Evolutionary conservation across 176 grass and related monocot species (phyloP).

Genomic region (Oryza australiensis): DNA sequence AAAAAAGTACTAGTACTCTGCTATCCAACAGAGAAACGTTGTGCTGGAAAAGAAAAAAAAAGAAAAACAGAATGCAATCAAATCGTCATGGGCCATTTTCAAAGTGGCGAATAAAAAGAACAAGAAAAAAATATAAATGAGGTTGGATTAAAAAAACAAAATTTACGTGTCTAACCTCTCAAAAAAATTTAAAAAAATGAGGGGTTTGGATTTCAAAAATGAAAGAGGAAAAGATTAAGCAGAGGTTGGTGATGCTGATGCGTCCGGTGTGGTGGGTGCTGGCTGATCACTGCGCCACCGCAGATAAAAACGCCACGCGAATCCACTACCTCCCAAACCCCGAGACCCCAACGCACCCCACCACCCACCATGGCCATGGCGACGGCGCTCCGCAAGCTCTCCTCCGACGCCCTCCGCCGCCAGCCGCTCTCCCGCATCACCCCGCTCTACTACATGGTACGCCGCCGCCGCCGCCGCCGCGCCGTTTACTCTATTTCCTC

Average conservation of each 20-base stretch:
- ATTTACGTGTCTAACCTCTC: not conserved
- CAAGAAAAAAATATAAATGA: not conserved
- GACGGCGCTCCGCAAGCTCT: constrained; percentile 72
- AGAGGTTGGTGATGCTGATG: constrained; percentile 1
- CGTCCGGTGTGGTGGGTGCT: constrained; percentile 30
- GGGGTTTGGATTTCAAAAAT: too few species aligned
- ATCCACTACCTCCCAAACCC: constrained; percentile 39
- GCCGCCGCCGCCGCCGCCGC: too few species aligned
- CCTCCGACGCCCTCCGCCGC: constrained; percentile 42
- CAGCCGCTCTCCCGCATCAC: constrained; percentile 54
- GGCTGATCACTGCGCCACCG: constrained; percentile 17
- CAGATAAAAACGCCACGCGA: constrained; percentile 16
- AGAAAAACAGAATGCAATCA: not conserved
- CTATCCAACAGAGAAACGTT: not conserved
- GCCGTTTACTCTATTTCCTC: not conserved
- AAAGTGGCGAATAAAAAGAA: not conserved
- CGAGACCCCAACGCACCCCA: constrained; percentile 16
- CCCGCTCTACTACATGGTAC: constrained; percentile 67
- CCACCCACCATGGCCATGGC: constrained; percentile 71
- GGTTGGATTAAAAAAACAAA: too few species aligned
- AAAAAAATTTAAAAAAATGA: not conserved
- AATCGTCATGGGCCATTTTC: not conserved
- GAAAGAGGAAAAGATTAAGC: not conserved
- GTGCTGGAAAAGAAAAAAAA: not conserved
- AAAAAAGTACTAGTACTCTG: not conserved